These are phyloP conservation scores for Orychophragmus violaceus DNA, from an alignment of 345 rosid species.

Conservation along the genomic window DNA sequence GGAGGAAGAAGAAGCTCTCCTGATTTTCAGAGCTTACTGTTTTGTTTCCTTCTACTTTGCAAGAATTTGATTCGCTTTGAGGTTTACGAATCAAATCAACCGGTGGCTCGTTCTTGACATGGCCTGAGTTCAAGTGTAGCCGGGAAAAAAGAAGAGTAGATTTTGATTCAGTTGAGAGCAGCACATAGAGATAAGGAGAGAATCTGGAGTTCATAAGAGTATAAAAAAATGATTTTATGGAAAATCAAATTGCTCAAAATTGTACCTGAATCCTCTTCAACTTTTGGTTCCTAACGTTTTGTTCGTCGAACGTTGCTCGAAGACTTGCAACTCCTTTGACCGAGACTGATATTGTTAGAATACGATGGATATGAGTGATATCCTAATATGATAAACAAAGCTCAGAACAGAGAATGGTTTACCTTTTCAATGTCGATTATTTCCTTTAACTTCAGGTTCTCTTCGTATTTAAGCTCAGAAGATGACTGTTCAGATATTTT, in stretches of 20 bases:
- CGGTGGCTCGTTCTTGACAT: neutral
- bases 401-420: neutral
- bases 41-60: slow-evolving; percentile 20
- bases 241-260: neutral
- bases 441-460: slow-evolving; percentile 52
- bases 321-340: slow-evolving; percentile 60
- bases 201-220: neutral
- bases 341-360: neutral
- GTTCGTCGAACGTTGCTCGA: slow-evolving; percentile 45
- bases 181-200: neutral
- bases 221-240: neutral
- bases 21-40: neutral
- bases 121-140: slow-evolving; percentile 38
- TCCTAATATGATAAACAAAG: neutral
- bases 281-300: slow-evolving; percentile 44
- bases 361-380: neutral
- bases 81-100: neutral
- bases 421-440: slow-evolving; percentile 52
- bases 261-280: slow-evolving; percentile 75
- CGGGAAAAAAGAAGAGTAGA: neutral
- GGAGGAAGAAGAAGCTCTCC: slow-evolving; percentile 36
- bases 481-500: slow-evolving; percentile 52
- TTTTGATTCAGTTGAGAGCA: neutral
- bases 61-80: slow-evolving; percentile 12
- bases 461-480: slow-evolving; percentile 72